A percentile compares a stretch with the other conserved stretches of the same genome.
Evolutionary conservation across 179 eudicot genomes (phyloP).

Genomic region (Patellifolia procumbens): DNA sequence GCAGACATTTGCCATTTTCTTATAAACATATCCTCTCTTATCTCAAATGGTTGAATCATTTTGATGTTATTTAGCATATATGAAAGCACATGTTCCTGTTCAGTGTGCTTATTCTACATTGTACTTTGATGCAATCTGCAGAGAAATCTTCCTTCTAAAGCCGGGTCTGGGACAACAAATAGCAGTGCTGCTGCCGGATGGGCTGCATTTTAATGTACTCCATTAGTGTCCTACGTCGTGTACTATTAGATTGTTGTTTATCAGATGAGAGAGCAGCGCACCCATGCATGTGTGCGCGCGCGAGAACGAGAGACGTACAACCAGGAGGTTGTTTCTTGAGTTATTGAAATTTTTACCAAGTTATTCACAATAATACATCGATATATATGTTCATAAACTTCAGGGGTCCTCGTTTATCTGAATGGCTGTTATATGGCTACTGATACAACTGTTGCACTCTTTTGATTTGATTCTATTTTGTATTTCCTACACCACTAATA

Average conservation of each 20-base stretch:
- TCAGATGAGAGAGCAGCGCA: slow-evolving; percentile 23
- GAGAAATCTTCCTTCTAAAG: slow-evolving; percentile 77
- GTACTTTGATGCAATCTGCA: slow-evolving; percentile 41
- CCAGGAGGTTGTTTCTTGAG: slow-evolving; percentile 25
- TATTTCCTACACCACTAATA: not conserved
- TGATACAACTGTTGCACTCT: not conserved
- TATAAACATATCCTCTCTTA: not conserved
- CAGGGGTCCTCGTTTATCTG: not conserved
- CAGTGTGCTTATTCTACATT: slow-evolving; percentile 4
- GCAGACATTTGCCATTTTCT: not conserved
- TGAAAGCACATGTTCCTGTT: not conserved
- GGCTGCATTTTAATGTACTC: slow-evolving; percentile 77
- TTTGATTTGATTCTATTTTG: not conserved
- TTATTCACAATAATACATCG: slow-evolving; percentile 25
- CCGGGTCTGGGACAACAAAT: slow-evolving; percentile 68
- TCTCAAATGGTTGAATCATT: not conserved
- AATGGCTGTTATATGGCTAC: slow-evolving; percentile 7
- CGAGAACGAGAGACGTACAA: slow-evolving; percentile 28
- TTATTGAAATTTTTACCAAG: slow-evolving; percentile 18
- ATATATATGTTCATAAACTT: slow-evolving; percentile 24
- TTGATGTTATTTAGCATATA: not conserved
- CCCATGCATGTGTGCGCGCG: slow-evolving; percentile 14
- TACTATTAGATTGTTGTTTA: slow-evolving; percentile 31
- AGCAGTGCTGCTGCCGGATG: slow-evolving; percentile 90
- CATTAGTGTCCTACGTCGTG: slow-evolving; percentile 1